phyloP scores from a whole-genome alignment of 1,284 basidiomycete genomes.

The Cryptococcus sp. region DNA sequence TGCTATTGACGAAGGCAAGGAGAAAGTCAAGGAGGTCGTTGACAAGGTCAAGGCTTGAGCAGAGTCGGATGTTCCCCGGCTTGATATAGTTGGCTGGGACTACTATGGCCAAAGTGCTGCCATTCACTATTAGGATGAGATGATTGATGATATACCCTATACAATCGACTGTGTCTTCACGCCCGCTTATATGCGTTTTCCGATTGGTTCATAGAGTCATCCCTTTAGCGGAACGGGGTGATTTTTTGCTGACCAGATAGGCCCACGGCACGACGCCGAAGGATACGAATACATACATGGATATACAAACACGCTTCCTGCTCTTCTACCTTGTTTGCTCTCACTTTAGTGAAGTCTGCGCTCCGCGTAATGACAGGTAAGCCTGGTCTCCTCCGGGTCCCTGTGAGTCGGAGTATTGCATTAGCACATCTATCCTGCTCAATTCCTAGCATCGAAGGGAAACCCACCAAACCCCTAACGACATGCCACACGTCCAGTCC shows the following conservation, averaged over 20 bases:
- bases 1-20: constrained; percentile 3
- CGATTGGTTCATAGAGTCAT: background rate
- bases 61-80: constrained; percentile 29
- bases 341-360: constrained; percentile 50
- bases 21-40: constrained; percentile 14
- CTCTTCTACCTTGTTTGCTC: background rate
- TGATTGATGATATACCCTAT: too few relatives aligned
- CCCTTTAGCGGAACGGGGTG: too few relatives aligned
- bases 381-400: constrained; percentile 53
- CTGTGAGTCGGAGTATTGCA: constrained; percentile 18
- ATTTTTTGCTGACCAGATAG: too few relatives aligned
- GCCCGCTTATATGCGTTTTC: too few relatives aligned
- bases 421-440: constrained; percentile 3
- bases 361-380: constrained; percentile 48
- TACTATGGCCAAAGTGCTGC: too few relatives aligned
- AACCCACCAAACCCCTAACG: constrained; percentile 50
- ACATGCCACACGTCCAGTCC: constrained; percentile 53
- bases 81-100: background rate
- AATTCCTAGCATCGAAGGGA: background rate
- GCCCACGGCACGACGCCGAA: too few relatives aligned
- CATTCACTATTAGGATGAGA: too few relatives aligned
- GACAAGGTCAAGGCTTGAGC: constrained; percentile 17
- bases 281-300: too few relatives aligned
- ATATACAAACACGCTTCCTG: too few relatives aligned
- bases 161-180: too few relatives aligned